Percentiles rank a stretch among this genome's conserved stretches.
phyloP scores from a whole-genome alignment of 23 red algal genomes.

The Gracilariopsis chorda region DNA sequence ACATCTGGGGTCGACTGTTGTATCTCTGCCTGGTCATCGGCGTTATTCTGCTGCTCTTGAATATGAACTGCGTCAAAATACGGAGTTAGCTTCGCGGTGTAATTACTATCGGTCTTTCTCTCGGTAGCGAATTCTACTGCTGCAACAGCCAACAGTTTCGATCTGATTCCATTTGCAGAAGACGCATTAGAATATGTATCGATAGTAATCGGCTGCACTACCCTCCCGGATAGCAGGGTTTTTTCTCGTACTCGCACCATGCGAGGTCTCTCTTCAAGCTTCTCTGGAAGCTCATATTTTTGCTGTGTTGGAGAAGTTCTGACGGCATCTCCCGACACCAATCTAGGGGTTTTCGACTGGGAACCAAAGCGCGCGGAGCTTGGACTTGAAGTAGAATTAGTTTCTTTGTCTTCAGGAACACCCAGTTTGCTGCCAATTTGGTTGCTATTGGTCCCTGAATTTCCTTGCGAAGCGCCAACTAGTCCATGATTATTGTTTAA shows the following conservation, averaged over 20 bases:
- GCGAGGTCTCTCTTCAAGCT: neutral
- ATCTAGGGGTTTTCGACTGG: too few relatives aligned
- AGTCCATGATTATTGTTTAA: too few relatives aligned
- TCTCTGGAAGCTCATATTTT: neutral
- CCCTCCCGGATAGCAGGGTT: neutral
- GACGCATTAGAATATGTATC: constrained; percentile 16
- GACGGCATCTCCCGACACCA: too few relatives aligned
- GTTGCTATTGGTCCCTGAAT: too few relatives aligned
- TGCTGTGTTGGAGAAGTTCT: too few relatives aligned
- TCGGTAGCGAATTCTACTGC: neutral
- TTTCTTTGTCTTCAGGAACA: too few relatives aligned
- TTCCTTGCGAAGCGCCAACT: too few relatives aligned
- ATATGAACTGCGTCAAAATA: neutral
- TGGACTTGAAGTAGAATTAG: too few relatives aligned
- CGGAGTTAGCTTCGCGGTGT: neutral
- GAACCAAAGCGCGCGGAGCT: too few relatives aligned
- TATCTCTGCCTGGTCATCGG: neutral
- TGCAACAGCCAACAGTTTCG: neutral
- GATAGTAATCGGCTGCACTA: neutral
- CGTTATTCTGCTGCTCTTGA: neutral
- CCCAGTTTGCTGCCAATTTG: too few relatives aligned
- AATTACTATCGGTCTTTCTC: constrained; percentile 21
- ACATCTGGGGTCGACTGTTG: neutral
- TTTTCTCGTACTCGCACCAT: neutral
- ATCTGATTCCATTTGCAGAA: neutral